Conservation (phyloP, 2,329 filamentous ascomycete genomes). For the Coniochaeta sp. region DNA sequence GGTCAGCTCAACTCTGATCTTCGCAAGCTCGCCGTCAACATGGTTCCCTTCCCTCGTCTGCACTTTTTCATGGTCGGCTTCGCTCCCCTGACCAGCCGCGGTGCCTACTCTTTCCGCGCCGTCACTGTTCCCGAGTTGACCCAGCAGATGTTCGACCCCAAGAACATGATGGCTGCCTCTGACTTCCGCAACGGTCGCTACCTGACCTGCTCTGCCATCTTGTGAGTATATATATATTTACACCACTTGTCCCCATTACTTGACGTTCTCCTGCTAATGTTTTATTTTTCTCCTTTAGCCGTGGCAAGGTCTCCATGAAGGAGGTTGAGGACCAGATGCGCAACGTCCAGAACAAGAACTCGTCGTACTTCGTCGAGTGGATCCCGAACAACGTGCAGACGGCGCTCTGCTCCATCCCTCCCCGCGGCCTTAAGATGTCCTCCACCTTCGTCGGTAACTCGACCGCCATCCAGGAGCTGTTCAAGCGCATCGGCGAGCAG, state of each 20-base stretch:
- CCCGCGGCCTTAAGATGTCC: slow-evolving; percentile 97
- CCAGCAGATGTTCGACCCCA: slow-evolving; percentile 99
- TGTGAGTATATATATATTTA: slow-evolving; percentile 63
- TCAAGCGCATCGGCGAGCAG: slow-evolving; percentile 99
- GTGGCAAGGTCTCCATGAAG: slow-evolving; percentile 99
- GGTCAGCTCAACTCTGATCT: slow-evolving; percentile 99
- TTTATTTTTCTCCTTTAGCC: slow-evolving; percentile 41
- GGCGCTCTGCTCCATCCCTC: slow-evolving; percentile 96
- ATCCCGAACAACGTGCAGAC: slow-evolving; percentile 99
- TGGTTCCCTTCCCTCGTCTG: slow-evolving; percentile 99
- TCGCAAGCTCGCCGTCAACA: slow-evolving; percentile 99
- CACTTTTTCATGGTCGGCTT: slow-evolving; percentile 99
- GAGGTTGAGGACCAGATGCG: slow-evolving; percentile 99
- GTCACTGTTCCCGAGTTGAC: slow-evolving; percentile 97
- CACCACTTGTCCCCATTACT: neutral
- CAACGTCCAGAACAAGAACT: slow-evolving; percentile 99
- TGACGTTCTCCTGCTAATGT: slow-evolving; percentile 19
- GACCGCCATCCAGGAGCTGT: slow-evolving; percentile 99
- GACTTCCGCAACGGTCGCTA: slow-evolving; percentile 99
- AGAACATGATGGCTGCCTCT: slow-evolving; percentile 99
- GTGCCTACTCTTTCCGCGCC: slow-evolving; percentile 90
- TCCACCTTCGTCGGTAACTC: slow-evolving; percentile 99
- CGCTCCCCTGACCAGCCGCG: slow-evolving; percentile 85
- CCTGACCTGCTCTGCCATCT: slow-evolving; percentile 98
- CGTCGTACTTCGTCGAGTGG: slow-evolving; percentile 99